A percentile compares a stretch with the other conserved stretches of the same genome.
Conservation (phyloP, 2,329 filamentous ascomycete species). For the Alternaria dauci region DNA sequence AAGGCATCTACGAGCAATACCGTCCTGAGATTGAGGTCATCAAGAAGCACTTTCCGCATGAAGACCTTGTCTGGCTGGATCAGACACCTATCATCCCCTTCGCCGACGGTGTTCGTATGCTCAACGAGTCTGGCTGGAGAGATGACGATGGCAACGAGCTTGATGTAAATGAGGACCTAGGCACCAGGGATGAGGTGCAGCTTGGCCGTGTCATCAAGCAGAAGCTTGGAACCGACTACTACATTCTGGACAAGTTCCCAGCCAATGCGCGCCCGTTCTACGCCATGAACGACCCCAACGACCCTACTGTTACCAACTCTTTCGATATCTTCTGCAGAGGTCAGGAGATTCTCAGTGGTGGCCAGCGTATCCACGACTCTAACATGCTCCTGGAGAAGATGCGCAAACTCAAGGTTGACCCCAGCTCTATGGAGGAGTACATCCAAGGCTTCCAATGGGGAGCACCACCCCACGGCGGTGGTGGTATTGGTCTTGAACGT, state of each 20-base stretch:
- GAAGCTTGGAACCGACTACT: slow-evolving; percentile 89
- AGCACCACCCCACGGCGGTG: slow-evolving; percentile 87
- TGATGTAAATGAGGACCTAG: slow-evolving; percentile 79
- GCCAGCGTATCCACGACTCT: slow-evolving; percentile 89
- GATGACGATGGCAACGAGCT: slow-evolving; percentile 78
- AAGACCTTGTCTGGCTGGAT: slow-evolving; percentile 86
- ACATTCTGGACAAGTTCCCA: slow-evolving; percentile 93
- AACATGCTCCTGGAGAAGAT: slow-evolving; percentile 79
- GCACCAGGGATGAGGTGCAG: slow-evolving; percentile 85
- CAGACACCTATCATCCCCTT: slow-evolving; percentile 85
- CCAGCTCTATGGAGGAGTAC: slow-evolving; percentile 88
- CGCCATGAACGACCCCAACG: slow-evolving; percentile 80
- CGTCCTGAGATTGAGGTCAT: slow-evolving; percentile 78
- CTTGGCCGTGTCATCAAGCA: slow-evolving; percentile 85
- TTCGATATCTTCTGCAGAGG: slow-evolving; percentile 95
- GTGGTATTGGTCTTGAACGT: slow-evolving; percentile 88
- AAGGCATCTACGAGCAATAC: slow-evolving; percentile 73
- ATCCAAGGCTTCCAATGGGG: slow-evolving; percentile 88
- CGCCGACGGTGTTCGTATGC: slow-evolving; percentile 77
- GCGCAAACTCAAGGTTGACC: slow-evolving; percentile 76
- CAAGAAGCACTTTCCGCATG: slow-evolving; percentile 84
- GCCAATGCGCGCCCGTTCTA: slow-evolving; percentile 87
- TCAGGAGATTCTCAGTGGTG: slow-evolving; percentile 90
- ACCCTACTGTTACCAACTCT: slow-evolving; percentile 81
- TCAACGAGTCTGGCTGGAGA: slow-evolving; percentile 78